Base-by-base conservation (phyloP, 805 yeast genomes). In the Wickerhamiella sergipiensis region DNA sequence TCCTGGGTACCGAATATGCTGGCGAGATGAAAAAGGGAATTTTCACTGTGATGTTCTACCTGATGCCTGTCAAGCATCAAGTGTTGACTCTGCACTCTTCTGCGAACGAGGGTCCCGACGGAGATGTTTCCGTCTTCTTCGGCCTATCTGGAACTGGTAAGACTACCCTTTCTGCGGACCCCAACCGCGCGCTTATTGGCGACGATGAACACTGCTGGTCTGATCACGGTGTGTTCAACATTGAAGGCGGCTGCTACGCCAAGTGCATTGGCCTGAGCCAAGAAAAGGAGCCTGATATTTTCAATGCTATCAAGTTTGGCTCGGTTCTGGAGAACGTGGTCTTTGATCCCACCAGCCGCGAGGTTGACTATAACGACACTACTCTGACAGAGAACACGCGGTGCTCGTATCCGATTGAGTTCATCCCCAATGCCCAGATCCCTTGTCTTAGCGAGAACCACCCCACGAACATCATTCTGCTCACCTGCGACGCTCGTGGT, bases 161-260 rank as follows among this genome's bases (percentile, higher is more conserved):
- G 76, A 90, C 98, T 59, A 90, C 98, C 17, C 74, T 90, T 61
- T 85, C 95, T 61, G 97, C 97, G 50, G 97, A 90, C 67, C 95
- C 96, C 53, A 75, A 86, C 72, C 83, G 98, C 71, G 72, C 78
- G 67, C 79, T 90, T 68, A 90, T 90, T 66, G 98, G 98, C 69
- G 98, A 90, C 69, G 98, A 90, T 68, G 98, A 90, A 74, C 98
- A 90, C 75, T 90, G 97, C 76, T 90, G 98, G 98, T 85, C 97
- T 18, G 95, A 90, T 71, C 75, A 84, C 60, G 98, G 98, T 73
- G 97, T 90, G 53, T 90, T 90, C 82, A 92, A 92, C 79, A 89
- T 90, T 64, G 98, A 90, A 75, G 98, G 98, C 71, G 98, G 98
- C 59, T 90, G 98, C 77, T 90, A 90, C 75, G 97, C 97, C 64